A percentile compares a stretch with the other conserved stretches of the same genome.
Evolutionary conservation across 2,329 filamentous ascomycete species (phyloP).

Genomic region (Pyrenochaeta sp.): DNA sequence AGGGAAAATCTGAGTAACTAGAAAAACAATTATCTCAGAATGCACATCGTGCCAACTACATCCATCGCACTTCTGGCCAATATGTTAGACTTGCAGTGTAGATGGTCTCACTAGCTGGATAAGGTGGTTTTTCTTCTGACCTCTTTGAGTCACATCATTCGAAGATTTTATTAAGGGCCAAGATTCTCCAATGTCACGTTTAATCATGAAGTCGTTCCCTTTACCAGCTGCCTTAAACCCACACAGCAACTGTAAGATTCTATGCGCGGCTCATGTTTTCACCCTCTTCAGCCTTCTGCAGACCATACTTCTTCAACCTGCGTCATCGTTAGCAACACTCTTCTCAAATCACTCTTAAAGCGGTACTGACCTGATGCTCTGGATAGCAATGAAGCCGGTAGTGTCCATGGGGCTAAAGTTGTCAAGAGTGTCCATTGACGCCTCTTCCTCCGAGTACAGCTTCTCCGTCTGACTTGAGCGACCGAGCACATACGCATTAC

Average conservation of each 20-base stretch:
- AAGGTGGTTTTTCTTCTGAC: not conserved
- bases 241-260: not conserved
- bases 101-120: no score
- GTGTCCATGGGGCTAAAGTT: slow-evolving; percentile 73
- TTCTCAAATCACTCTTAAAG: not conserved
- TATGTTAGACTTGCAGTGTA: no score
- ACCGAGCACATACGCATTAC: slow-evolving; percentile 67
- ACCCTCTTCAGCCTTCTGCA: slow-evolving; percentile 49
- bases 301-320: slow-evolving; percentile 54
- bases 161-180: not conserved
- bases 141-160: not conserved
- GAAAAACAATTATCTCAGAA: no score
- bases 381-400: slow-evolving; percentile 73
- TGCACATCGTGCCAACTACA: no score
- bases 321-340: not conserved
- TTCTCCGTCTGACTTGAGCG: slow-evolving; percentile 71
- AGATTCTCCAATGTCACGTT: not conserved
- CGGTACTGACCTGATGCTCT: slow-evolving; percentile 62
- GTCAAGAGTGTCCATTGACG: slow-evolving; percentile 74
- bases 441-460: slow-evolving; percentile 72
- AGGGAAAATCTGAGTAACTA: no score
- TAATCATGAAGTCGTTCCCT: not conserved
- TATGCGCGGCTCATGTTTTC: slow-evolving; percentile 38
- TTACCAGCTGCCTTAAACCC: no score
- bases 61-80: no score